Conservation (phyloP, 352 stramenopile genomes). For the Phytophthora ramorum region DNA sequence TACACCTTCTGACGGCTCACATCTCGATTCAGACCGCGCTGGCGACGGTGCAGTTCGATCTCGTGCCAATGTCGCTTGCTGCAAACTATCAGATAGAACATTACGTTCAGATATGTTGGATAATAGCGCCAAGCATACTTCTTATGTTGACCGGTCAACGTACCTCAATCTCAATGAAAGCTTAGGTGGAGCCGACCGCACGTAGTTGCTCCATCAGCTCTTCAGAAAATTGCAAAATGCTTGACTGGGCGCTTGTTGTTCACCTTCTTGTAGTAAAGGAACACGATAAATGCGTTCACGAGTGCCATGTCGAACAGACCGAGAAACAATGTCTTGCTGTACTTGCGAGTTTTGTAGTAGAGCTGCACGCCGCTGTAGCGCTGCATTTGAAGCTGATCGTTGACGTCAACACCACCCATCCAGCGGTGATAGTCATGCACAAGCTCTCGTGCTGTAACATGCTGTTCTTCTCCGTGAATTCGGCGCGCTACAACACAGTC, state of each 20-base stretch:
- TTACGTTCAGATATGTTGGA: background rate
- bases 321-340: background rate
- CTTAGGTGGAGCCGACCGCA: background rate
- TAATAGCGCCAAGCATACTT: background rate
- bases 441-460: background rate
- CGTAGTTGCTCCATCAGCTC: too few species aligned
- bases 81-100: background rate
- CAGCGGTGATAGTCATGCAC: too few species aligned
- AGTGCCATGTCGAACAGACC: constrained; percentile 22
- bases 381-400: too few species aligned
- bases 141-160: constrained; percentile 3
- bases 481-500: background rate
- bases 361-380: background rate
- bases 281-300: constrained; percentile 26
- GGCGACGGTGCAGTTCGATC: background rate
- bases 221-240: too few species aligned
- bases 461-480: background rate
- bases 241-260: too few species aligned
- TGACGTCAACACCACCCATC: too few species aligned
- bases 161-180: background rate
- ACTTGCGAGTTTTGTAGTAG: constrained; percentile 8
- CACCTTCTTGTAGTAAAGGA: background rate
- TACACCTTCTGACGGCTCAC: background rate
- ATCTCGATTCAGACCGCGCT: background rate
- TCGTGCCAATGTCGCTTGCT: background rate